Base-by-base conservation (phyloP, 257 asterid genomes). In the Avicennia marina region DNA sequence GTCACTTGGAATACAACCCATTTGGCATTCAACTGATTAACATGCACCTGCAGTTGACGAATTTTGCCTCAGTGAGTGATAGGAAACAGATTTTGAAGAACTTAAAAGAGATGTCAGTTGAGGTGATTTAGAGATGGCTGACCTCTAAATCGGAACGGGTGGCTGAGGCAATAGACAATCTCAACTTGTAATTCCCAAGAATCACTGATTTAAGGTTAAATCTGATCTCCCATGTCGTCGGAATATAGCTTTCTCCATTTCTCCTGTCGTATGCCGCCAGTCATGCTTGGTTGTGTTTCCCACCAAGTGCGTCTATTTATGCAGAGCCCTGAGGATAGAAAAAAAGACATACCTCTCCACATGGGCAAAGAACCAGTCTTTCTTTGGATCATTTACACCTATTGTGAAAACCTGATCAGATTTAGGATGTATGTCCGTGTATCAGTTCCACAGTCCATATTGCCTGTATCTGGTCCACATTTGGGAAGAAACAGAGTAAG, bases 331-430 rank as follows among this genome's bases (percentile, higher is more conserved):
- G 20, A 32, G 3, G 59, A 29, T 31, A 22, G 1, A 42, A 34
- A 6, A 24, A 2, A 7, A 15, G n/a, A n/a, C n/a, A n/a, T 64
- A 81, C 88, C 88, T 72, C 71, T 65, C 77, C 6, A 78, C 85
- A 13, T 78, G 85, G 65, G 80, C 83, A 48, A 78, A 81, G 72
- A 81, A 78, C 86, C 86, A 81, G 66, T 76, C 86, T 58, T 71
- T 73, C 62, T 60, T 81, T 27, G 81, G 77, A 69, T 70, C 66
- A 22, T 62, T 75, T 29, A 68, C 43, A 22, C 83, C 81, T 17
- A 75, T 16, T 7, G 78, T 78, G 72, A 72, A 81, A 66, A 72
- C 73, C 52, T 69, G 72, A 67, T 78, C 86, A 36, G 72, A 58
- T 11, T 43, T 48, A 0, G 85, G 83, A 68, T 78, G 32, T 25